These are phyloP conservation scores for Stenocarpella maydis DNA, from an alignment of 2,329 filamentous ascomycete genomes.

Conservation along the genomic window DNA sequence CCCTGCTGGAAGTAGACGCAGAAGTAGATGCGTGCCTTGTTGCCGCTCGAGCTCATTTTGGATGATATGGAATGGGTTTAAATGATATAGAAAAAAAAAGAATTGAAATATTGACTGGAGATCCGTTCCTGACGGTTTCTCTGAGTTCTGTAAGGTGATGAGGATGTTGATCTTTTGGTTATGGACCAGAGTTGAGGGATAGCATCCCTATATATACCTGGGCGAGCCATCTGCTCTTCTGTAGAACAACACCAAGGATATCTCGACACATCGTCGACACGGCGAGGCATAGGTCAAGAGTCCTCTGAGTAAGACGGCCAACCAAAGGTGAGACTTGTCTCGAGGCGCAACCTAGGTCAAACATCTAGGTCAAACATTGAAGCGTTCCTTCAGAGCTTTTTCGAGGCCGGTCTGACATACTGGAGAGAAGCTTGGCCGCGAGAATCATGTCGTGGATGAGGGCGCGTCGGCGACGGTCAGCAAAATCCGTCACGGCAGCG, in stretches of 20 bases:
- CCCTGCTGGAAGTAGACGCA: constrained; percentile 6
- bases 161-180: neutral
- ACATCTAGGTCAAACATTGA: too few relatives aligned
- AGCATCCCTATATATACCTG: neutral
- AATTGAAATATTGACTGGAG: neutral
- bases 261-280: neutral
- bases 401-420: neutral
- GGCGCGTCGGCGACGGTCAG: neutral
- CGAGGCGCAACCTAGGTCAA: neutral
- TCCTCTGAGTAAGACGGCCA: neutral
- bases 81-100: neutral
- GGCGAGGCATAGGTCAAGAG: neutral
- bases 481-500: neutral
- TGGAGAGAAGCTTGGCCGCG: neutral
- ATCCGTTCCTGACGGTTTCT: constrained; percentile 1
- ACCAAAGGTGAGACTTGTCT: neutral
- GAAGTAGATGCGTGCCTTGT: neutral
- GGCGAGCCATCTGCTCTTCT: neutral
- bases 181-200: neutral
- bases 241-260: neutral
- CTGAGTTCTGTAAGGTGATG: neutral
- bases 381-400: neutral
- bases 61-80: neutral
- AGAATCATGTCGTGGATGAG: neutral
- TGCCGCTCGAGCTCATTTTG: neutral